Percentiles rank a stretch among this genome's conserved stretches.
Evolutionary conservation across 805 yeast genomes (phyloP).

Genomic region (Kuraishia floccosa): DNA sequence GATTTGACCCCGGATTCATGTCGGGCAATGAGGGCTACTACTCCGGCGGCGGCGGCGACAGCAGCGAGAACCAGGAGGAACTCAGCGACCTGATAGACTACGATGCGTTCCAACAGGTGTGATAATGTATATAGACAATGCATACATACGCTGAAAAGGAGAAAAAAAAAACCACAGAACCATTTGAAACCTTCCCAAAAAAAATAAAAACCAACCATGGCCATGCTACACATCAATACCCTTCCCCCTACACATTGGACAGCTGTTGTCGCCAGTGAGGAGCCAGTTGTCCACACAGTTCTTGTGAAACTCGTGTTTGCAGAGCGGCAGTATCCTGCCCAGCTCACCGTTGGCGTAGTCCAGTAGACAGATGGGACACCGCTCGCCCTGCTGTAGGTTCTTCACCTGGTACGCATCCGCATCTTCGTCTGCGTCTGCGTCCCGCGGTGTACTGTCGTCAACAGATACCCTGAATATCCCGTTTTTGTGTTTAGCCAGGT

Average conservation of each 20-base stretch:
- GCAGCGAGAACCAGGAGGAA: neutral
- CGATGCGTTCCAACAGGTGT: too few relatives aligned
- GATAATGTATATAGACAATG: too few relatives aligned
- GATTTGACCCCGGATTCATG: neutral
- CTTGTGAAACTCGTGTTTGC: conserved; percentile 42
- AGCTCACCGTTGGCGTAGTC: conserved; percentile 34
- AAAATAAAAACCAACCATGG: too few relatives aligned
- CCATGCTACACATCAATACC: conserved; percentile 13
- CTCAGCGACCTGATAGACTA: too few relatives aligned
- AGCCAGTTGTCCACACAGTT: conserved; percentile 53
- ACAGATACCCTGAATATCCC: neutral
- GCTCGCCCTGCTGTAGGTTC: conserved; percentile 14
- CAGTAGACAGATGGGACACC: conserved; percentile 41
- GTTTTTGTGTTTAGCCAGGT: neutral
- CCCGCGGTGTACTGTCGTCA: neutral
- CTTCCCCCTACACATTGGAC: conserved; percentile 44
- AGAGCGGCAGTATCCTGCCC: conserved; percentile 29
- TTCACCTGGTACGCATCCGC: neutral
- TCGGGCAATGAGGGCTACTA: neutral
- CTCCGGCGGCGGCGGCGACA: neutral
- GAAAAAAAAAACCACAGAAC: too few relatives aligned
- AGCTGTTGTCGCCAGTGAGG: conserved; percentile 36
- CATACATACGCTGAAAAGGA: too few relatives aligned
- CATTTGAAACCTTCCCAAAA: too few relatives aligned
- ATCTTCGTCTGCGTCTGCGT: neutral